phyloP scores from a whole-genome alignment of 805 yeast species.

The Candida suzukii region DNA sequence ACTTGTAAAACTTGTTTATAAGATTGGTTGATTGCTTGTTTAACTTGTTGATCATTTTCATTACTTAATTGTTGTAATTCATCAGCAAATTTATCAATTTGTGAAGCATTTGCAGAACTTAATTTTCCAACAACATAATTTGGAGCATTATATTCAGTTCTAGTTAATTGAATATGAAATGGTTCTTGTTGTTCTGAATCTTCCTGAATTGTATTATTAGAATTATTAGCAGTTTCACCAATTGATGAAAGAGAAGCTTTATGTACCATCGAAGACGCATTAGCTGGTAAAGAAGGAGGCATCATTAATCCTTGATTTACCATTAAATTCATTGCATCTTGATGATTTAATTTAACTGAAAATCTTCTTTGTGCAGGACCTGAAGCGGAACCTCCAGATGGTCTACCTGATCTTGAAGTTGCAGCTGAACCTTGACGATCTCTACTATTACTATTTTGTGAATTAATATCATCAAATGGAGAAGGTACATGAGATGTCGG shows the following conservation, averaged over 20 bases:
- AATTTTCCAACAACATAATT: constrained; percentile 42
- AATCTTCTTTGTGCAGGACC: constrained; percentile 33
- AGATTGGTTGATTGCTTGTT: constrained; percentile 52
- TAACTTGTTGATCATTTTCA: constrained; percentile 49
- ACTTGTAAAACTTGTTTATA: constrained; percentile 55
- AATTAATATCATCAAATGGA: too few species aligned
- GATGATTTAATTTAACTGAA: constrained; percentile 29
- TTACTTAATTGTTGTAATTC: constrained; percentile 41
- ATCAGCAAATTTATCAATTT: constrained; percentile 63
- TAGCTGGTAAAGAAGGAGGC: constrained; percentile 23
- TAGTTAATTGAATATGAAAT: constrained; percentile 7
- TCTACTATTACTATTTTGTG: too few species aligned
- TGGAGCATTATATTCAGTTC: constrained; percentile 37
- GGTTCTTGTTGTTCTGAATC: constrained; percentile 1
- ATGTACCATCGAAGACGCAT: constrained; percentile 6
- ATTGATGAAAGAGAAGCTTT: not conserved
- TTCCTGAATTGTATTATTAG: constrained; percentile 3
- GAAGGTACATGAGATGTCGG: too few species aligned
- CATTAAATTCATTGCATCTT: constrained; percentile 4
- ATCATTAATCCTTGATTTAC: constrained; percentile 4
- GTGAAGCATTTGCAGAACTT: constrained; percentile 60
- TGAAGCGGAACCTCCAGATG: not conserved
- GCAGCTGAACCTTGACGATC: too few species aligned
- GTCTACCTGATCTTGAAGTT: too few species aligned
- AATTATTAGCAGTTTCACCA: not conserved